Evolutionary conservation across 345 rosid species (phyloP).

Genomic region (Boechera stricta): DNA sequence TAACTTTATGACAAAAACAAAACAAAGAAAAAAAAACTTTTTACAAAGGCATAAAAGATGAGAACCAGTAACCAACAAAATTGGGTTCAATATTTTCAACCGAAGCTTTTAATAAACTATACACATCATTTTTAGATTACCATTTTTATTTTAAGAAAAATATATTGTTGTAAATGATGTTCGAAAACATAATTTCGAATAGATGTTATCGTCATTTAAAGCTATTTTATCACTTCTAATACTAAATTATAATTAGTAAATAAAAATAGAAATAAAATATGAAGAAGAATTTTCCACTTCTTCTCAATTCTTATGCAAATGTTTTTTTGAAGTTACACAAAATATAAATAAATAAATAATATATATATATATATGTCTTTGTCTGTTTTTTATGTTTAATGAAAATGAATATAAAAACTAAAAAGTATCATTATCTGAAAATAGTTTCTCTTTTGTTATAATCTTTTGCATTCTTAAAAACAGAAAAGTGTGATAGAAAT

Average conservation of each 20-base stretch:
- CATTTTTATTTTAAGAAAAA: neutral
- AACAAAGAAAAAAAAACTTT: neutral
- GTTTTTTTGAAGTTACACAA: neutral
- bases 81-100: constrained; percentile 33
- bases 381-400: no score
- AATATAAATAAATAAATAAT: no score
- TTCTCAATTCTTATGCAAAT: neutral
- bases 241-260: no score
- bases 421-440: no score
- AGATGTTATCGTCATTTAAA: no score
- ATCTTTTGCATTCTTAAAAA: no score
- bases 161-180: neutral
- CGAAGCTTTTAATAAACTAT: constrained; percentile 17
- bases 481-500: no score
- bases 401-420: no score
- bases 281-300: neutral
- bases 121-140: constrained; percentile 7
- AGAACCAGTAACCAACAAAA: constrained; percentile 34
- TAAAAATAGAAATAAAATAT: neutral
- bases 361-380: no score
- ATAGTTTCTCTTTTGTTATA: no score
- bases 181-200: no score
- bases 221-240: no score
- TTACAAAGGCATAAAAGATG: neutral
- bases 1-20: neutral